A percentile compares a stretch with the other conserved stretches of the same genome.
These are phyloP conservation scores for Candida pseudoviswanathii DNA, from an alignment of 1,139 yeast species.

Conservation along the genomic window DNA sequence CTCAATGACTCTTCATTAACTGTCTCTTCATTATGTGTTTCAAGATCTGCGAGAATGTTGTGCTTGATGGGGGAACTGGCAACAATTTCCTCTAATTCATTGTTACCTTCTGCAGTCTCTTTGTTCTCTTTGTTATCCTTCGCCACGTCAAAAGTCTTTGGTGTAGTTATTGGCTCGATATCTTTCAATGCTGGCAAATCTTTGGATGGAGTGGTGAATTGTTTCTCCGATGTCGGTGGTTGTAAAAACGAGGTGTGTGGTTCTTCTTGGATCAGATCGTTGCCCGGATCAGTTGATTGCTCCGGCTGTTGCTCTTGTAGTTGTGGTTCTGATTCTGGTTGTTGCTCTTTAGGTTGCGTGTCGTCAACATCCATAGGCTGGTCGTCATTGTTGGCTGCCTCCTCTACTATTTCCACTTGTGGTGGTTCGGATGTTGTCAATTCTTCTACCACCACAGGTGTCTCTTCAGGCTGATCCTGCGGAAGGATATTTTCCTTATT, in stretches of 20 bases:
- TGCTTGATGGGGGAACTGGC: conserved; percentile 26
- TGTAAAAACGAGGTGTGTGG: conserved; percentile 19
- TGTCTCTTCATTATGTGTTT: conserved; percentile 1
- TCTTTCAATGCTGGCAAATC: conserved; percentile 47
- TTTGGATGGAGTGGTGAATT: conserved; percentile 47
- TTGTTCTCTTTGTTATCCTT: conserved; percentile 24
- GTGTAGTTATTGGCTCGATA: conserved; percentile 45
- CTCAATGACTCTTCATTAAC: conserved; percentile 12
- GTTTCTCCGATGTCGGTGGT: conserved; percentile 17
- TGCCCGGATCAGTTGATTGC: not conserved
- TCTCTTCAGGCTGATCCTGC: conserved; percentile 6
- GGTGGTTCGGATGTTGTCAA: conserved; percentile 1
- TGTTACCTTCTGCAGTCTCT: conserved; percentile 1
- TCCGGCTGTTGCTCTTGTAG: not conserved
- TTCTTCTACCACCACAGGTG: conserved; percentile 2
- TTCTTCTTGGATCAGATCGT: conserved; percentile 16
- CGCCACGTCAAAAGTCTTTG: conserved; percentile 46
- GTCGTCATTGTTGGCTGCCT: not conserved
- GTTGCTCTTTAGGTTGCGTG: not conserved
- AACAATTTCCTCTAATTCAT: conserved; percentile 7
- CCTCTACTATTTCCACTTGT: not conserved
- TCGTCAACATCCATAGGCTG: not conserved
- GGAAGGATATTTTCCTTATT: conserved; percentile 3
- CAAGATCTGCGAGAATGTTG: conserved; percentile 5
- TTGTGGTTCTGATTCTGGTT: not conserved